Conservation (phyloP, 1,139 yeast species). For the Sugiyamaella neomexicana region DNA sequence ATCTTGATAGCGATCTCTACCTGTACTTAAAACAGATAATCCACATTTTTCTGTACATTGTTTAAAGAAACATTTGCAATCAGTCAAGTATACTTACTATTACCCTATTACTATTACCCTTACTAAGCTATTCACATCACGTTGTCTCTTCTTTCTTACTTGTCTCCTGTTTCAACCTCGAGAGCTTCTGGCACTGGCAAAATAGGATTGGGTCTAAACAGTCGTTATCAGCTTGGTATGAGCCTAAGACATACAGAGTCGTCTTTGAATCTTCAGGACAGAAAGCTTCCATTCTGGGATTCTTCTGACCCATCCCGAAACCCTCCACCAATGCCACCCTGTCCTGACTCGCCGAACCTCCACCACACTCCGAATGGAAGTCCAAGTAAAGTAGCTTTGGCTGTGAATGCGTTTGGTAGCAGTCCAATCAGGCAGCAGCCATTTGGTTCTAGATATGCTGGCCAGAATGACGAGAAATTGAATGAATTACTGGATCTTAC, state of each 20-base stretch:
- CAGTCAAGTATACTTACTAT: too few species aligned
- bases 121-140: background rate
- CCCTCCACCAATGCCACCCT: slow-evolving; percentile 44
- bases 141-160: slow-evolving; percentile 7
- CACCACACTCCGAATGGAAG: slow-evolving; percentile 28
- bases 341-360: slow-evolving; percentile 38
- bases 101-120: too few species aligned
- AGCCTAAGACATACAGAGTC: slow-evolving; percentile 22
- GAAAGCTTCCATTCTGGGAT: slow-evolving; percentile 38
- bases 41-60: too few species aligned
- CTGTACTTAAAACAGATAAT: too few species aligned
- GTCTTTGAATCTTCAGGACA: slow-evolving; percentile 21
- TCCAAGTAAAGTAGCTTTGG: slow-evolving; percentile 25
- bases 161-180: slow-evolving; percentile 4
- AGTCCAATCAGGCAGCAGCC: slow-evolving; percentile 26
- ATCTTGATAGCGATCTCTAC: background rate
- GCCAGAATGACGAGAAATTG: slow-evolving; percentile 38
- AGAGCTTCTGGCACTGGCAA: slow-evolving; percentile 5
- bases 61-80: too few species aligned
- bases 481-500: slow-evolving; percentile 37
- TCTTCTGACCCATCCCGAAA: slow-evolving; percentile 43
- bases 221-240: slow-evolving; percentile 13
- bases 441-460: slow-evolving; percentile 29
- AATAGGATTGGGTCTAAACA: background rate
- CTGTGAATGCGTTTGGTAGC: slow-evolving; percentile 17